A percentile compares a stretch with the other conserved stretches of the same genome.
These are phyloP conservation scores for Poterioochromonas sp. DNA, from an alignment of 352 stramenopile genomes.

Conservation along the genomic window DNA sequence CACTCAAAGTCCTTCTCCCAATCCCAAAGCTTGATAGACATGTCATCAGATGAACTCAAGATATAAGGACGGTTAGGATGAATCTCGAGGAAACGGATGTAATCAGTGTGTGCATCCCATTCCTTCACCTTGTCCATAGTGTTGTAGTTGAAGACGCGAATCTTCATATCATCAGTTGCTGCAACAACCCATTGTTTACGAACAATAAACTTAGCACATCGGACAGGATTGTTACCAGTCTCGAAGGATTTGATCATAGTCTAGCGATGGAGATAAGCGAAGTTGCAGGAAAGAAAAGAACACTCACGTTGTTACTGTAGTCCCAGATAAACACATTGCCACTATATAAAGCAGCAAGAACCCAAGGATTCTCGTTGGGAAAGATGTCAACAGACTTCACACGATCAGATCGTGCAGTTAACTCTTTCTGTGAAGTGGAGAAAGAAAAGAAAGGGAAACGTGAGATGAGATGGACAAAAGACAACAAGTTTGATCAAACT, in stretches of 20 bases:
- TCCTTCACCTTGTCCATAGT: conserved; percentile 94
- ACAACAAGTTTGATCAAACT: background rate
- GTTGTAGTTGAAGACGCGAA: conserved; percentile 99
- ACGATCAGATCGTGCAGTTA: conserved; percentile 85
- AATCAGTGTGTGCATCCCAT: conserved; percentile 95
- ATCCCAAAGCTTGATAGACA: conserved; percentile 99
- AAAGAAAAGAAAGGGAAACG: background rate
- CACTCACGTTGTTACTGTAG: conserved; percentile 70
- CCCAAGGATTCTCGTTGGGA: conserved; percentile 85
- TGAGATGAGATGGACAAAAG: background rate
- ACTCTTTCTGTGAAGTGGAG: conserved; percentile 64
- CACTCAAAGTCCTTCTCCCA: conserved; percentile 79
- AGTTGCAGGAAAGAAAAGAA: conserved; percentile 2
- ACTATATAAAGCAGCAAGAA: conserved; percentile 90
- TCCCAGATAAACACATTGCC: conserved; percentile 98
- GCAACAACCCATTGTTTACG: conserved; percentile 95
- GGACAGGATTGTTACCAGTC: conserved; percentile 76
- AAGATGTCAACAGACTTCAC: conserved; percentile 98
- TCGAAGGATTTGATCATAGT: conserved; percentile 91
- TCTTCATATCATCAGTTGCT: conserved; percentile 87
- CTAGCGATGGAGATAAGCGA: conserved; percentile 8
- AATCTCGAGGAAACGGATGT: conserved; percentile 91
- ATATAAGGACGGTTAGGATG: conserved; percentile 89
- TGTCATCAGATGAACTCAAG: conserved; percentile 87
- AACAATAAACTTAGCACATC: conserved; percentile 84